Conservation (phyloP, 805 yeast genomes). For the Candida broadrunensis region DNA sequence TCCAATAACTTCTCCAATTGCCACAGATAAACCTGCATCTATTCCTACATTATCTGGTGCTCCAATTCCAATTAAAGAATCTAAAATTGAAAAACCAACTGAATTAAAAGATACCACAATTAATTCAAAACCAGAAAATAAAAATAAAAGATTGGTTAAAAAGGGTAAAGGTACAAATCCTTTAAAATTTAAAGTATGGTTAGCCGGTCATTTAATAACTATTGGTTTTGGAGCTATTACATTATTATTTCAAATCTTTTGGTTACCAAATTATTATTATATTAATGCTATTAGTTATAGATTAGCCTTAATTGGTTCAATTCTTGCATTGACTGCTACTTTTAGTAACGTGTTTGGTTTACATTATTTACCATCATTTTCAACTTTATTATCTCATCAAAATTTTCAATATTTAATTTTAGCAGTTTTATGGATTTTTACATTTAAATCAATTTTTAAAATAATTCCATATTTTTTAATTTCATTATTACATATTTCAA, state of each 20-base stretch:
- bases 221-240: constrained; percentile 43
- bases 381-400: constrained; percentile 65
- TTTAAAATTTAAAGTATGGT: constrained; percentile 49
- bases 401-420: constrained; percentile 69
- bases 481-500: constrained; percentile 55
- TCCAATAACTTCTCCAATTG: neutral
- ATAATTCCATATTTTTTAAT: constrained; percentile 57
- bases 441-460: constrained; percentile 64
- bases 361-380: constrained; percentile 55
- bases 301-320: constrained; percentile 54
- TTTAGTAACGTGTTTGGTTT: constrained; percentile 59
- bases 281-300: constrained; percentile 54
- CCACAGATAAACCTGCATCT: neutral
- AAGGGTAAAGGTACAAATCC: constrained; percentile 30
- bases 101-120: too few species aligned
- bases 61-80: constrained; percentile 11
- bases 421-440: constrained; percentile 57
- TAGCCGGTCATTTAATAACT: constrained; percentile 51
- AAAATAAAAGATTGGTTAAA: constrained; percentile 28
- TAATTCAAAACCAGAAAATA: constrained; percentile 11
- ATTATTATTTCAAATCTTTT: constrained; percentile 35
- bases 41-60: neutral
- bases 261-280: constrained; percentile 36
- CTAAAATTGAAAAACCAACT: constrained; percentile 3
- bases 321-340: constrained; percentile 50